A percentile compares a stretch with the other conserved stretches of the same genome.
Evolutionary conservation across 2,329 filamentous ascomycete species (phyloP).

Genomic region (Talaromyces rugulosus): DNA sequence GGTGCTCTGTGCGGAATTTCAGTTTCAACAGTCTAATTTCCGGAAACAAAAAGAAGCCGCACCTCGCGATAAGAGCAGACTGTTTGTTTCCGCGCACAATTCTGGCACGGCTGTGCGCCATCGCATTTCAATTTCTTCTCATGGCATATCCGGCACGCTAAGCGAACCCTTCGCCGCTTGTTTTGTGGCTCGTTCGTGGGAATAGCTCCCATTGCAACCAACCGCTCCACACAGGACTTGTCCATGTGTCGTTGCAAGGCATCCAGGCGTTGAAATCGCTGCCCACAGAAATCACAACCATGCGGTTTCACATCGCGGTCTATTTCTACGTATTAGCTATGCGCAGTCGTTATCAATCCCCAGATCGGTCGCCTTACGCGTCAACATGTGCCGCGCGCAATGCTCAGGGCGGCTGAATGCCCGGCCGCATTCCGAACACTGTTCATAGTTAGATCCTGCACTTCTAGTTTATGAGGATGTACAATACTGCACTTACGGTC

Average conservation of each 20-base stretch:
- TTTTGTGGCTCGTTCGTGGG: not conserved
- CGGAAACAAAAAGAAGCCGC: not conserved
- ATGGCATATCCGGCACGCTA: not conserved
- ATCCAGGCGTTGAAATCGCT: not conserved
- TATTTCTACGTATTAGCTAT: not conserved
- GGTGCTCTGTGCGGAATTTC: no score
- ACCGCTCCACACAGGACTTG: not conserved
- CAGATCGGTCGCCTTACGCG: not conserved
- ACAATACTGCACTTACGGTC: no score
- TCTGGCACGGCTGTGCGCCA: not conserved
- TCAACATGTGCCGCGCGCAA: not conserved
- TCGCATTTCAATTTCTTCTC: not conserved
- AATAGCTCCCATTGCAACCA: not conserved
- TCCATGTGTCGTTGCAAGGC: not conserved
- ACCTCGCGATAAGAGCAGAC: not conserved
- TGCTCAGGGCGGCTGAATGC: not conserved
- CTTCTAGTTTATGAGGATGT: no score
- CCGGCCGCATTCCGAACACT: not conserved
- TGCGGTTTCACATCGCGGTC: not conserved
- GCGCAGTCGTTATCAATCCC: no score
- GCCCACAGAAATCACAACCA: not conserved
- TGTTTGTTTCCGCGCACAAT: not conserved
- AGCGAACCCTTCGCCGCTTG: not conserved
- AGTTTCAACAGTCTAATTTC: no score
- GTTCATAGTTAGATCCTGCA: no score